Conservation (phyloP, 139 green algal species). For the Chlorella ohadii region DNA sequence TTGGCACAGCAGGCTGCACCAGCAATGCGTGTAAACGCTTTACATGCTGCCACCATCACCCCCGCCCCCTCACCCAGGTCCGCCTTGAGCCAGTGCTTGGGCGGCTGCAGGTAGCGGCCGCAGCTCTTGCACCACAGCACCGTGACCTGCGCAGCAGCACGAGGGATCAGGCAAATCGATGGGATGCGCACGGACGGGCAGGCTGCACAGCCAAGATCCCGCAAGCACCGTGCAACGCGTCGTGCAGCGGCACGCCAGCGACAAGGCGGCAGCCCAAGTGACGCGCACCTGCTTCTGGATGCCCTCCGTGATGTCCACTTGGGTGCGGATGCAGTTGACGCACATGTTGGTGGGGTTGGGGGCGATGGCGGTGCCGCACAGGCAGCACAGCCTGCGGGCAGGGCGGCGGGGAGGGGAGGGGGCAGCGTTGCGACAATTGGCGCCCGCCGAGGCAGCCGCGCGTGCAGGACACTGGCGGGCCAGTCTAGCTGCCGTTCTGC, state of each 20-base stretch:
- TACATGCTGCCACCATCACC: too few species aligned
- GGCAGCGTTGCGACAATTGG: not conserved
- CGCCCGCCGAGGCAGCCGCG: not conserved
- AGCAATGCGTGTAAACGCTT: too few species aligned
- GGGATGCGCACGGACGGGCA: too few species aligned
- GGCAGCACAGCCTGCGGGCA: slow-evolving; percentile 83
- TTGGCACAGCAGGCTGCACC: too few species aligned
- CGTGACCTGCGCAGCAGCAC: too few species aligned
- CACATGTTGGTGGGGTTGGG: slow-evolving; percentile 99
- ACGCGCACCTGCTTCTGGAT: slow-evolving; percentile 90
- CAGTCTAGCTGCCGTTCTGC: too few species aligned
- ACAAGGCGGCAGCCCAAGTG: too few species aligned
- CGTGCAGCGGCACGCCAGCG: too few species aligned
- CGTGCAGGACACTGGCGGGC: not conserved
- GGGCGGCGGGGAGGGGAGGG: not conserved
- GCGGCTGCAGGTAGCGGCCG: slow-evolving; percentile 94
- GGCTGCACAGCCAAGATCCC: too few species aligned
- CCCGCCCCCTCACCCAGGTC: slow-evolving; percentile 56
- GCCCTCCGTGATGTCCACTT: slow-evolving; percentile 98
- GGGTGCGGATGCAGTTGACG: slow-evolving; percentile 94
- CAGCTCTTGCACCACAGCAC: slow-evolving; percentile 94
- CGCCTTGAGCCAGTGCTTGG: slow-evolving; percentile 93
- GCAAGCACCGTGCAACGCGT: too few species aligned
- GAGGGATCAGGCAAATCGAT: too few species aligned
- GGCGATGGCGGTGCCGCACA: slow-evolving; percentile 91